Base-by-base conservation (phyloP, 2,329 filamentous ascomycete genomes). In the Sordariomycetes sp. region DNA sequence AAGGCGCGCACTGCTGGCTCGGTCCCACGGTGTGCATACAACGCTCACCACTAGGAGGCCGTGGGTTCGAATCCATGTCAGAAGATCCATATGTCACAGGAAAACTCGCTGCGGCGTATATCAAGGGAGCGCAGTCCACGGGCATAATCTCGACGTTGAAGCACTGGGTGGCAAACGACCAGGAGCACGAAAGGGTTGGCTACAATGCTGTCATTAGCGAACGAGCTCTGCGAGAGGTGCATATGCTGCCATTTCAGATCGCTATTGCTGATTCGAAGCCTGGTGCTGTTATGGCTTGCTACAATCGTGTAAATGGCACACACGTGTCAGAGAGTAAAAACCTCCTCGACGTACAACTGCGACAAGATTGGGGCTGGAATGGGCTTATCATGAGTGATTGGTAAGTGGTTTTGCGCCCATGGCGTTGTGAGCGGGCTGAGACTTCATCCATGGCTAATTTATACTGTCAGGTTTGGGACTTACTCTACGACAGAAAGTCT, bases 1-100 rank as follows among this genome's bases (percentile, higher is more conserved):
- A 88, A 57, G 80, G 79, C 33, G 70, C 81, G 7, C 79, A 86
- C 45, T 70, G 84, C 12, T 73, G 82, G 43, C 65, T 88, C 8
- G 83, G 80, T 3, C 83, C 83, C 1, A 72, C 67, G 0, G 62
- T 70, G 24, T 68, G 60, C 43, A 66, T 68, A 23, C 63, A 67
- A 26, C 58, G 65, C 6, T 61, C 60, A 9, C 66, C 65, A 0
- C 53, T 69, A 0, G 64, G 64, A 6, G 66, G 66, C 4, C 58
- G 66, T 21, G 63, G 63, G 26, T 69, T 68, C 38, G 66, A 70
- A 40, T 61, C 55, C 30, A 63, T 66, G 35, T 61, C 57, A 18
- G 63, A 70, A 40, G 66, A 70, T 37, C 66, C 65, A 5, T 53
- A 63, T 21, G 50, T 70, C 4, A 52, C 63, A 2, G 66, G 66